These are phyloP conservation scores for Ceratocystis harringtonii DNA, from an alignment of 2,329 filamentous ascomycete species.

Conservation along the genomic window DNA sequence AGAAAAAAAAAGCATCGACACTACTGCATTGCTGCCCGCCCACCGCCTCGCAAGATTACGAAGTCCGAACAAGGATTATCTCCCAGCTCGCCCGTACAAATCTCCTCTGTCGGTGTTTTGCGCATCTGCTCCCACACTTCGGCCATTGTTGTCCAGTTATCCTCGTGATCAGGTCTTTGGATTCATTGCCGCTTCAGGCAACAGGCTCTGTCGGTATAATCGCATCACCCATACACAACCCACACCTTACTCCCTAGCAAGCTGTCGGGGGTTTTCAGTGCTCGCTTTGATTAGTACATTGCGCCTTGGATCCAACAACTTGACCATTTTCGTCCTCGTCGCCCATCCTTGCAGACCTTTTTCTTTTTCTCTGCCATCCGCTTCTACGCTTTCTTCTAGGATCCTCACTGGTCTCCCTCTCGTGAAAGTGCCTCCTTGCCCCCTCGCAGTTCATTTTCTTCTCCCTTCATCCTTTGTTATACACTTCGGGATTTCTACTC, in stretches of 20 bases:
- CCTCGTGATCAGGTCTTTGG: background rate
- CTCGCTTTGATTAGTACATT: background rate
- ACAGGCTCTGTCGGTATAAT: background rate
- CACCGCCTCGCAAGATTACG: background rate
- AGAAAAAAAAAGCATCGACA: slow-evolving; percentile 1
- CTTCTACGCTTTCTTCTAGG: background rate
- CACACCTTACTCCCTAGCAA: background rate
- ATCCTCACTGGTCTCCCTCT: background rate
- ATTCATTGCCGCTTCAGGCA: slow-evolving; percentile 1
- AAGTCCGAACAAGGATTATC: background rate
- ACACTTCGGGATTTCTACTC: background rate
- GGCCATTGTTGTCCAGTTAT: background rate
- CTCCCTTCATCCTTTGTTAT: background rate
- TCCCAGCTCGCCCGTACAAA: background rate
- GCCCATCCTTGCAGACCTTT: background rate
- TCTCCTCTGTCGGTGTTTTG: background rate
- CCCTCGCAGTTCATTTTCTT: background rate
- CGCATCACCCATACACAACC: background rate
- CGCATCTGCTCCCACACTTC: background rate
- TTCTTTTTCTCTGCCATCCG: background rate
- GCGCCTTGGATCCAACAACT: background rate
- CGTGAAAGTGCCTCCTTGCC: background rate
- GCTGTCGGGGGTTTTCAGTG: background rate
- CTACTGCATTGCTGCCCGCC: slow-evolving; percentile 1
- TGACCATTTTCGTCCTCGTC: background rate